phyloP scores from a whole-genome alignment of 2,329 filamentous ascomycete species.

The Rasamsonia emersonii region DNA sequence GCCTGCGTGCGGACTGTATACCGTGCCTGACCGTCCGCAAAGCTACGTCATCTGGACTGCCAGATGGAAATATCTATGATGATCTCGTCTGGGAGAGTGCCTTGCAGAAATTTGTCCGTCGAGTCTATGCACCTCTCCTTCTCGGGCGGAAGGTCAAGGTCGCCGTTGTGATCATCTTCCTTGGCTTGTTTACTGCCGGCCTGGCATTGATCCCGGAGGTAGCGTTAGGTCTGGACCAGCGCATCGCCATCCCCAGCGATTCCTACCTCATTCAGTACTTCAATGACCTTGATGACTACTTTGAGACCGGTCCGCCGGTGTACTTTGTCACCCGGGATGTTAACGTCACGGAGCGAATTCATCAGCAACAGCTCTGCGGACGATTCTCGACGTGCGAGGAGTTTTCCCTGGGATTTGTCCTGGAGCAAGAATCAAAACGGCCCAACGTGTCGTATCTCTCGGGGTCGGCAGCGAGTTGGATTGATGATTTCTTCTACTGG shows the following conservation, averaged over 20 bases:
- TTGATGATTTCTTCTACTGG: conserved; percentile 95
- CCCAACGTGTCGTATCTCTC: conserved; percentile 80
- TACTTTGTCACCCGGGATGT: conserved; percentile 86
- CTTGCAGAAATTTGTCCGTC: conserved; percentile 82
- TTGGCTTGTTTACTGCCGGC: conserved; percentile 78
- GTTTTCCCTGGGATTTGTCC: conserved; percentile 74
- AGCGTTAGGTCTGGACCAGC: conserved; percentile 82
- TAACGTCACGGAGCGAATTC: conserved; percentile 64
- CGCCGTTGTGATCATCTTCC: conserved; percentile 67
- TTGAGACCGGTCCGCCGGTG: conserved; percentile 83
- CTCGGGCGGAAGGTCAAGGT: conserved; percentile 74
- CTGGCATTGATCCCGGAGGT: conserved; percentile 78
- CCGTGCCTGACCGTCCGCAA: conserved; percentile 77
- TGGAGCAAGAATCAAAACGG: conserved; percentile 91
- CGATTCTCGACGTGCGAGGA: conserved; percentile 82
- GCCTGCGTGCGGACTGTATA: conserved; percentile 80
- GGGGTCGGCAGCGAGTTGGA: conserved; percentile 84
- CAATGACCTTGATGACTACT: conserved; percentile 88
- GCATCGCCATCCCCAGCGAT: conserved; percentile 84
- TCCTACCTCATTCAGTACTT: conserved; percentile 96
- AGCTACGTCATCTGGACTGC: conserved; percentile 57
- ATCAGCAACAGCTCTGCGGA: conserved; percentile 83
- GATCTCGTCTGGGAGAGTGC: conserved; percentile 68
- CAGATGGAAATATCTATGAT: conserved; percentile 60
- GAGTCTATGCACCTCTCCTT: conserved; percentile 73